Evolutionary conservation across 768 basidiomycete genomes (phyloP).

Genomic region (Mycena venus): DNA sequence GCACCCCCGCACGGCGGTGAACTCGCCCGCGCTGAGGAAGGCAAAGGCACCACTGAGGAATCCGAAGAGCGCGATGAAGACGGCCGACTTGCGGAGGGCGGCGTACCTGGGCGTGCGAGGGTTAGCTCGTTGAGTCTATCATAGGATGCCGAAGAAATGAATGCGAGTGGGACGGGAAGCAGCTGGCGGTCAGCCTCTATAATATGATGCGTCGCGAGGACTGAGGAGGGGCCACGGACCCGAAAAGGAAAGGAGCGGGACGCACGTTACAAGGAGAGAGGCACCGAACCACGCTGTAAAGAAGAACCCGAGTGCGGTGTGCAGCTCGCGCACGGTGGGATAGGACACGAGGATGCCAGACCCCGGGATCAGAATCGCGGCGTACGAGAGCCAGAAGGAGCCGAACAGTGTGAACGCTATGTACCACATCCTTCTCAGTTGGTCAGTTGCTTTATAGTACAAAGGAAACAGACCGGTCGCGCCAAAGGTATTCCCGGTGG

Average conservation of each 20-base stretch:
- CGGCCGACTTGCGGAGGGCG: conserved; percentile 36
- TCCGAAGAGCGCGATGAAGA: conserved; percentile 37
- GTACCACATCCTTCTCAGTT: conserved; percentile 4
- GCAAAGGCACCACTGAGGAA: conserved; percentile 38
- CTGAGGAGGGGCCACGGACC: conserved; percentile 12
- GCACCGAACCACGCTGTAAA: conserved; percentile 80
- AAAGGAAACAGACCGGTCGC: conserved; percentile 76
- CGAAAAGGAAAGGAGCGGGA: conserved; percentile 25
- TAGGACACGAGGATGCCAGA: conserved; percentile 74
- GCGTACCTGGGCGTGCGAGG: conserved; percentile 24
- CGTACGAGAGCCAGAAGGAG: conserved; percentile 90
- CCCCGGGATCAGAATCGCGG: conserved; percentile 77
- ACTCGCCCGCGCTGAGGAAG: conserved; percentile 33
- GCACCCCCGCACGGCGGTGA: conserved; percentile 35
- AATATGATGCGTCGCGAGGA: conserved; percentile 13
- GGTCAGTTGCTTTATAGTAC: conserved; percentile 58
- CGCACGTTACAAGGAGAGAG: conserved; percentile 76
- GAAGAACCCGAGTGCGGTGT: conserved; percentile 77
- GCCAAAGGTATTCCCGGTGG: conserved; percentile 76
- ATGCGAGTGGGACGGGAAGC: conserved; percentile 28
- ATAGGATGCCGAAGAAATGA: conserved; percentile 16
- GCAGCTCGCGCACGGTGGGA: conserved; percentile 51
- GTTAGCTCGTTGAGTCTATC: conserved; percentile 21
- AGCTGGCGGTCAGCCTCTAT: conserved; percentile 13
- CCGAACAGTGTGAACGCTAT: conserved; percentile 86